Conservation (phyloP, 805 yeast genomes). For the Ogataea allantospora region DNA sequence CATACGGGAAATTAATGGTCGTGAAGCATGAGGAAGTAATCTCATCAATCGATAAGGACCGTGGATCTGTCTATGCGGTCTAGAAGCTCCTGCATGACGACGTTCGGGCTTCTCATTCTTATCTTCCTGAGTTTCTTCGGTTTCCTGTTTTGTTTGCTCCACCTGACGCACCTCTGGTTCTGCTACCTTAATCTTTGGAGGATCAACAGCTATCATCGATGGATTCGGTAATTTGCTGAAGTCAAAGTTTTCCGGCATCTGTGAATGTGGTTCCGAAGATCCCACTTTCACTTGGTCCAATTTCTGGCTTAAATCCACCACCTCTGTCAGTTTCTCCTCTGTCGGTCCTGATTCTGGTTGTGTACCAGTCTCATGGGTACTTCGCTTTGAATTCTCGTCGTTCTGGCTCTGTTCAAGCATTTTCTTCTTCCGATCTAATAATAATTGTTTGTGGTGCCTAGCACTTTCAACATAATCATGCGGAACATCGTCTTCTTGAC, state of each 20-base stretch:
- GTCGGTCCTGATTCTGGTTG: not conserved
- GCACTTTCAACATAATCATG: slow-evolving; percentile 77
- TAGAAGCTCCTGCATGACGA: slow-evolving; percentile 32
- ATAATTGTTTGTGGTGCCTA: slow-evolving; percentile 62
- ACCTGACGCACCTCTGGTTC: slow-evolving; percentile 5
- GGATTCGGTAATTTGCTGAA: slow-evolving; percentile 36
- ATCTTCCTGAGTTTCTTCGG: not conserved
- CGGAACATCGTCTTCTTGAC: slow-evolving; percentile 66
- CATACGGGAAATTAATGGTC: slow-evolving; percentile 72
- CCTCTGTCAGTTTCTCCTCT: slow-evolving; percentile 2
- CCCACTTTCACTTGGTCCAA: slow-evolving; percentile 11
- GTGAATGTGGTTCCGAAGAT: slow-evolving; percentile 2
- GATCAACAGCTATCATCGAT: slow-evolving; percentile 22
- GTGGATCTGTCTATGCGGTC: slow-evolving; percentile 57
- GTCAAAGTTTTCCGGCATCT: slow-evolving; percentile 34
- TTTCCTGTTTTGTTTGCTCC: slow-evolving; percentile 7
- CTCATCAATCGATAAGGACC: slow-evolving; percentile 84
- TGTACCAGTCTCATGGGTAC: not conserved
- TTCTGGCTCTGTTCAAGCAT: slow-evolving; percentile 29
- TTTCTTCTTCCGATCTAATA: slow-evolving; percentile 59
- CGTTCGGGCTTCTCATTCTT: slow-evolving; percentile 32
- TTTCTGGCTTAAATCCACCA: slow-evolving; percentile 6
- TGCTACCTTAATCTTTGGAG: slow-evolving; percentile 8
- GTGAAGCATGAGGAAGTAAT: slow-evolving; percentile 76
- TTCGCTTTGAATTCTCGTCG: slow-evolving; percentile 13